Evolutionary conservation across 306 rosid species (phyloP).

Genomic region (Corylus avellana): DNA sequence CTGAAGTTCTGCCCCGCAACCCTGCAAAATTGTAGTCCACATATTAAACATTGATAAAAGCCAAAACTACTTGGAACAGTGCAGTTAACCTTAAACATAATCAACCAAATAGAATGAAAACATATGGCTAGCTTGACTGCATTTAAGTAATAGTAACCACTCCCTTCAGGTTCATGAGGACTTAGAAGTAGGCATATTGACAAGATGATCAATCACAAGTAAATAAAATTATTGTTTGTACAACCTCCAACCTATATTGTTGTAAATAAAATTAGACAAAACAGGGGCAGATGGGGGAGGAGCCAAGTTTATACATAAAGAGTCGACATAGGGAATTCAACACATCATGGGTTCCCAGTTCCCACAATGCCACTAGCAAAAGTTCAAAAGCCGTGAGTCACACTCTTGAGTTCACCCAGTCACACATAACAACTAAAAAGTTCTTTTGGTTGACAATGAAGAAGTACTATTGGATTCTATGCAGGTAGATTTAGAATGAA

Average conservation of each 20-base stretch:
- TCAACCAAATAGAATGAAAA: background rate
- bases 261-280: background rate
- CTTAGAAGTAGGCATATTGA: background rate
- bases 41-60: background rate
- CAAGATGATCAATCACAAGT: background rate
- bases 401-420: background rate
- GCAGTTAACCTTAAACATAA: no score
- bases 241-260: background rate
- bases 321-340: background rate
- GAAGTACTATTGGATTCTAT: background rate
- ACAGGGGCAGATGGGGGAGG: background rate
- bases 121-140: background rate
- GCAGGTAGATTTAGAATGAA: background rate
- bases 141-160: background rate
- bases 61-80: no score
- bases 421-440: background rate
- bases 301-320: background rate
- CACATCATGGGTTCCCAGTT: background rate
- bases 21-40: constrained; percentile 46
- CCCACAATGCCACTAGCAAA: background rate
- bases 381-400: background rate
- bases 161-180: background rate
- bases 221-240: background rate
- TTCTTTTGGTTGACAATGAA: background rate
- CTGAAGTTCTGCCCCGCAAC: constrained; percentile 89